Percentiles rank a stretch among this genome's conserved stretches.
Evolutionary conservation across 139 green algal species (phyloP).

Genomic region (Deuterostichococcus epilithicus): DNA sequence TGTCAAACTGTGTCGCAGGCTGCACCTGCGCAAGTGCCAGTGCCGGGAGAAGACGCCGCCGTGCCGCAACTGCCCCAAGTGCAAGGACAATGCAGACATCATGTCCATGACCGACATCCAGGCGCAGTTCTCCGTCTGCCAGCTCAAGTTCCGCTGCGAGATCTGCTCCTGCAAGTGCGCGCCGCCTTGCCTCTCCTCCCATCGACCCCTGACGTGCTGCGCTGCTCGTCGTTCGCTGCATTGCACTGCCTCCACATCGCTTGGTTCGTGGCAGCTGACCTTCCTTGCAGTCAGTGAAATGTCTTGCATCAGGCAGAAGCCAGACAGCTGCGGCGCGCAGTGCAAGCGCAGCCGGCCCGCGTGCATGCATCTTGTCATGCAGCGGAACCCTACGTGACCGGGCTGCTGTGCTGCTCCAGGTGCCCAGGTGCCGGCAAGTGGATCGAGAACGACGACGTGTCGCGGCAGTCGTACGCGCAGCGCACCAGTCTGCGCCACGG

Average conservation of each 20-base stretch:
- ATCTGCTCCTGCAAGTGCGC: conserved; percentile 46
- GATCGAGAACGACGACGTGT: conserved; percentile 32
- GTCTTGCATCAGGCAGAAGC: too few relatives aligned
- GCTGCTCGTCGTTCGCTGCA: too few relatives aligned
- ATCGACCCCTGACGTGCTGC: background rate
- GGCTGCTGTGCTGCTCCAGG: conserved; percentile 2
- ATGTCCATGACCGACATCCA: conserved; percentile 30
- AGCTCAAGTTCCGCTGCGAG: conserved; percentile 27
- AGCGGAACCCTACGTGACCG: background rate
- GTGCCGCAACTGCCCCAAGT: conserved; percentile 46
- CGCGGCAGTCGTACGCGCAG: conserved; percentile 22
- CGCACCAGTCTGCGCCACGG: conserved; percentile 19
- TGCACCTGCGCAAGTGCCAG: conserved; percentile 50
- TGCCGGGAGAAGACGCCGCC: conserved; percentile 46
- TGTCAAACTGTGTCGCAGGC: too few relatives aligned
- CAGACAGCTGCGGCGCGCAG: too few relatives aligned
- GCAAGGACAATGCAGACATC: conserved; percentile 37
- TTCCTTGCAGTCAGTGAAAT: too few relatives aligned
- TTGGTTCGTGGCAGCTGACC: too few relatives aligned
- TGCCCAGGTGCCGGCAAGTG: conserved; percentile 49
- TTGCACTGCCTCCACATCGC: too few relatives aligned
- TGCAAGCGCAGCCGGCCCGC: too few relatives aligned
- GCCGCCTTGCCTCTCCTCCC: background rate
- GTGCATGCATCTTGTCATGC: too few relatives aligned
- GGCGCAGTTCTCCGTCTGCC: conserved; percentile 27